Evolutionary conservation across 2,329 filamentous ascomycete species (phyloP).

Genomic region (Stagonosporopsis cucurbitacearum): DNA sequence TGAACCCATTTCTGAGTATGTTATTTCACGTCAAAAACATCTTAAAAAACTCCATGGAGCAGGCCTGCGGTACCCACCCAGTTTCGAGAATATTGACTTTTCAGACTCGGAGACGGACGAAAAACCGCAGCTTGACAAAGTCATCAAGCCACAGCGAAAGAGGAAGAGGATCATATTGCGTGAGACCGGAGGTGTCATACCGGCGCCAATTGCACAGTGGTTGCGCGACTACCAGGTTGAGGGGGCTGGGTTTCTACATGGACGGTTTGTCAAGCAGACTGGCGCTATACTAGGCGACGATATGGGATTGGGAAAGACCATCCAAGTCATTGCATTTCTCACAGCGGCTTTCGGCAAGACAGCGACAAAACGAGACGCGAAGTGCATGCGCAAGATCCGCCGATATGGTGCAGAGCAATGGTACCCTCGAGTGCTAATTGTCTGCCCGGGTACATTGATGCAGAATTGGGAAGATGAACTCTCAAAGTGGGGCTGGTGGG

Average conservation of each 20-base stretch:
- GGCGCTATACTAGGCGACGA: conserved; percentile 93
- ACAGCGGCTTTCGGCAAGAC: conserved; percentile 94
- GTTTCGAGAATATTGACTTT: conserved; percentile 77
- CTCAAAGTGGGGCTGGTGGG: conserved; percentile 94
- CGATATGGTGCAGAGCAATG: conserved; percentile 64
- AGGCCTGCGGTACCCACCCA: conserved; percentile 78
- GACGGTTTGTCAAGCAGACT: conserved; percentile 87
- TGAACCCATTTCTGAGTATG: conserved; percentile 72
- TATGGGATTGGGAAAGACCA: conserved; percentile 97
- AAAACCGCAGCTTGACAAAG: conserved; percentile 70
- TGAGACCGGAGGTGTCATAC: conserved; percentile 80
- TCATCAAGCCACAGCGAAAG: conserved; percentile 67
- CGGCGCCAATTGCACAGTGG: conserved; percentile 88
- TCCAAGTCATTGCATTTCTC: conserved; percentile 92
- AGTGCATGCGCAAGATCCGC: conserved; percentile 86
- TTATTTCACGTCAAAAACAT: conserved; percentile 69
- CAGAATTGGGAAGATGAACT: conserved; percentile 91
- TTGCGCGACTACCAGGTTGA: conserved; percentile 89
- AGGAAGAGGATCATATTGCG: conserved; percentile 79
- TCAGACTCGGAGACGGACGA: conserved; percentile 73
- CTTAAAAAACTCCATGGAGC: conserved; percentile 74
- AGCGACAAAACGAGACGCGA: conserved; percentile 82
- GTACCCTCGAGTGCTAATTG: conserved; percentile 84
- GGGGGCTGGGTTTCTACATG: conserved; percentile 84
- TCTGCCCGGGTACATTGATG: conserved; percentile 88